Conservation (phyloP, 1,284 basidiomycete species). For the Ganoderma boninense region DNA sequence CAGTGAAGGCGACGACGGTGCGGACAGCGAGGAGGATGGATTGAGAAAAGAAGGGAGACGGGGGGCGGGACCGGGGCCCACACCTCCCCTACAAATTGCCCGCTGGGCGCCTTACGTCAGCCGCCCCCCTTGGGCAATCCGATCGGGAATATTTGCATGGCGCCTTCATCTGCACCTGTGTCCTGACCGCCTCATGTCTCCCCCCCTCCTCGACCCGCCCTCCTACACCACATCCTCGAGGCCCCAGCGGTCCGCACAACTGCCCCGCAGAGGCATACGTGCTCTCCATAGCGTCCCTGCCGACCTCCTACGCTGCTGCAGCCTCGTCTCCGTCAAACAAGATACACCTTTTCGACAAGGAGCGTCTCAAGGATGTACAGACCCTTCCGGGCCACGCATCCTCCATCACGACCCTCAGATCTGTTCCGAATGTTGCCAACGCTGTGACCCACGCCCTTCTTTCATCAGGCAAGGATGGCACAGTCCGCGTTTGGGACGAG, state of each 20-base stretch:
- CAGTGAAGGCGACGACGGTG: slow-evolving; percentile 39
- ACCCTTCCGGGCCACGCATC: slow-evolving; percentile 62
- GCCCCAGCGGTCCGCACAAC: slow-evolving; percentile 46
- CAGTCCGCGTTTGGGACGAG: slow-evolving; percentile 76
- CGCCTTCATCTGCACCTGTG: background rate
- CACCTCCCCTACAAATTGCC: background rate
- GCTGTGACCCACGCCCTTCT: slow-evolving; percentile 50
- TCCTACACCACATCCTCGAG: slow-evolving; percentile 37
- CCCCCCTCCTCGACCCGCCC: slow-evolving; percentile 45
- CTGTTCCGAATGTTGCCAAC: slow-evolving; percentile 45
- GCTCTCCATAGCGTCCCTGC: slow-evolving; percentile 58
- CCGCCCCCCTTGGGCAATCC: slow-evolving; percentile 25
- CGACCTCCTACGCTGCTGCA: slow-evolving; percentile 62
- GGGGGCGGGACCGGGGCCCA: slow-evolving; percentile 16
- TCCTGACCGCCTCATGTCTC: slow-evolving; percentile 20
- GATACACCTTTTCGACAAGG: slow-evolving; percentile 71
- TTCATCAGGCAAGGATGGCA: slow-evolving; percentile 71
- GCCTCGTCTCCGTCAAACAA: slow-evolving; percentile 63
- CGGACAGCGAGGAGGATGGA: slow-evolving; percentile 32
- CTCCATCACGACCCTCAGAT: slow-evolving; percentile 59
- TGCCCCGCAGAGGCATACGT: slow-evolving; percentile 63
- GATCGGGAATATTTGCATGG: slow-evolving; percentile 24
- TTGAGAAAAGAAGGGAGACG: slow-evolving; percentile 28
- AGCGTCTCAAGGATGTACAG: slow-evolving; percentile 54
- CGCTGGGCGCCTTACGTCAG: slow-evolving; percentile 30